Percentiles rank a stretch among this genome's conserved stretches.
Conservation (phyloP, 1,284 basidiomycete genomes). For the Tremellales sp. region DNA sequence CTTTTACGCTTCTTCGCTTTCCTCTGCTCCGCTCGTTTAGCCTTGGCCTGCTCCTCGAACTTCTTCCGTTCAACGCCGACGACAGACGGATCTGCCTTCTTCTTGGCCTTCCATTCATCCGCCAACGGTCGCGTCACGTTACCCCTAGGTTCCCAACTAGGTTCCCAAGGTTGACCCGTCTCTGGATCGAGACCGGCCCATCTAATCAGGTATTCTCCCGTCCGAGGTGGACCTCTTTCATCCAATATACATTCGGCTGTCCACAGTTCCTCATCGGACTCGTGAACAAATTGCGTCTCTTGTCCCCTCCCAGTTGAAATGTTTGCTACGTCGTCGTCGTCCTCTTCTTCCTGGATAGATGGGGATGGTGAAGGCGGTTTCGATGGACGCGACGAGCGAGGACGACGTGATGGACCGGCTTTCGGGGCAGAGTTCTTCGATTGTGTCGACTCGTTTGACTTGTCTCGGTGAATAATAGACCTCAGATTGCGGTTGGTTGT, state of each 20-base stretch:
- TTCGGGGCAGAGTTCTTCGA: too few relatives aligned
- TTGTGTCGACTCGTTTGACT: too few relatives aligned
- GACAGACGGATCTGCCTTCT: constrained; percentile 13
- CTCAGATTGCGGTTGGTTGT: too few relatives aligned
- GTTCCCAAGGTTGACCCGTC: constrained; percentile 24
- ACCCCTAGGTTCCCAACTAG: constrained; percentile 29
- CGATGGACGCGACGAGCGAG: too few relatives aligned
- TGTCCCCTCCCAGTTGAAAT: too few relatives aligned
- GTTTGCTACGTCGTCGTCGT: too few relatives aligned
- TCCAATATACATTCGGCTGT: constrained; percentile 25
- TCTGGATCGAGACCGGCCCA: constrained; percentile 33
- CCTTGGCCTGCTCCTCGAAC: constrained; percentile 1
- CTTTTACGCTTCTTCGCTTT: constrained; percentile 1
- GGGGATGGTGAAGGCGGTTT: too few relatives aligned
- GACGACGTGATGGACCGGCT: too few relatives aligned
- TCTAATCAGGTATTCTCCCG: constrained; percentile 26
- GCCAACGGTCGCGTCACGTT: constrained; percentile 21
- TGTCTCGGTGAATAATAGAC: too few relatives aligned
- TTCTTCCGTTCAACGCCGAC: constrained; percentile 9
- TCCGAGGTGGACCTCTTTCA: constrained; percentile 7
- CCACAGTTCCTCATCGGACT: constrained; percentile 14
- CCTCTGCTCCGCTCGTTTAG: constrained; percentile 1
- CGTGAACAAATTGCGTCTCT: constrained; percentile 17
- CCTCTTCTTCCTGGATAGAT: too few relatives aligned
- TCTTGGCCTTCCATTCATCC: constrained; percentile 27